Evolutionary conservation across 176 grass and related monocot species (phyloP), one percentile per base, ranked within the genome.

Genomic region (Chrysopogon serrulatus): DNA sequence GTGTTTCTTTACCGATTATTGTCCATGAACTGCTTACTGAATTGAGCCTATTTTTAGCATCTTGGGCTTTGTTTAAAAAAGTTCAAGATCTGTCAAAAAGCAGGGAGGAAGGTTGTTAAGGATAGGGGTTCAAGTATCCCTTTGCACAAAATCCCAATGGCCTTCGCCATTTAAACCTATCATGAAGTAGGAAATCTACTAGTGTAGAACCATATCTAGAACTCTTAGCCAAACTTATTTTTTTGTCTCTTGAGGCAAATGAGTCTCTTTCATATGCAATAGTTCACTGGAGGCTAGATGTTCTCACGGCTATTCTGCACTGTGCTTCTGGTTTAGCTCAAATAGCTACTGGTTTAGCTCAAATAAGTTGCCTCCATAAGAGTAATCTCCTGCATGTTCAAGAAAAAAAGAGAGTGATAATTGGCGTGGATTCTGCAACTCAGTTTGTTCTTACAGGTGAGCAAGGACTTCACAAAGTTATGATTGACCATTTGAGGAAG

Each of bases 401-500:
- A 59, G 54, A 59, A 24, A 56, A 23, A 59, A 59, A 12, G 54
- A 82, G 26, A 65, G 79, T 44, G 62, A 53, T 34, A 66, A 64
- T 63, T 87, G 63, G 88, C 88, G 43, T 78, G 36, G 32, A 32
- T 78, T 84, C 56, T 79, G 74, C 88, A 89, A 89, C 45, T 77
- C 77, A 98, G 96, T 98, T 96, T 96, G 91, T 92, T 88, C 71
- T 88, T 86, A 94, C 93, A 79, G 96, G 96, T 41, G 93, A 95
- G 60, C 91, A 98, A 74, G 85, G 86, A 74, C 88, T 98, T 59
- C 65, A 96, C 83, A 92, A 91, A 81, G 76, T 83, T 73, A 89
- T 92, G 65, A 96, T 94, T 80, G 90, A 88, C 37, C 89, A 98
- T 87, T 87, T 98, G 64, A 95, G 96, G 77, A 98, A 90, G 89